Evolutionary conservation across 1,139 yeast species (phyloP).

Genomic region (Scheffersomyces insectosa): DNA sequence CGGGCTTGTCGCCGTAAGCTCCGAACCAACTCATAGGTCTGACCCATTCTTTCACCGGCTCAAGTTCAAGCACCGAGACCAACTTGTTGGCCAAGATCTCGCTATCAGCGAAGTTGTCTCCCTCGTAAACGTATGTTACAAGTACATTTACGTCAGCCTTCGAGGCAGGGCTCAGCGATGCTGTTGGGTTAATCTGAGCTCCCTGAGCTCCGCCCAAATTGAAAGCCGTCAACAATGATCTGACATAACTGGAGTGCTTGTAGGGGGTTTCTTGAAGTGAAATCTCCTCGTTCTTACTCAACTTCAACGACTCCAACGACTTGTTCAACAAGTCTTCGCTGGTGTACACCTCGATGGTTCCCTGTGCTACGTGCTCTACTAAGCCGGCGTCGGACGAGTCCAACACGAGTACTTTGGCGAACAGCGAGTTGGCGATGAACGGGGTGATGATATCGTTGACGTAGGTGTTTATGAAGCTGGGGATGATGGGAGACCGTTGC

Average conservation of each 20-base stretch:
- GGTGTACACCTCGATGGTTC: conserved; percentile 32
- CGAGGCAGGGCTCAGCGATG: conserved; percentile 3
- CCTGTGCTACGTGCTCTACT: conserved; percentile 24
- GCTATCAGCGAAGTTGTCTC: conserved; percentile 83
- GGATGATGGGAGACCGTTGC: conserved; percentile 81
- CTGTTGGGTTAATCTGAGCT: conserved; percentile 1
- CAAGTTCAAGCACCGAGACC: conserved; percentile 28
- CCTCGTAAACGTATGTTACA: conserved; percentile 74
- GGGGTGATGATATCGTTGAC: conserved; percentile 55
- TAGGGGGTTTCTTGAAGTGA: conserved; percentile 10
- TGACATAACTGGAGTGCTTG: conserved; percentile 12
- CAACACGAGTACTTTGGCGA: conserved; percentile 54
- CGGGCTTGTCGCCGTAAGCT: conserved; percentile 71
- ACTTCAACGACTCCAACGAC: conserved; percentile 32
- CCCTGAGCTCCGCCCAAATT: conserved; percentile 1
- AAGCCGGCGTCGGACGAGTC: conserved; percentile 75
- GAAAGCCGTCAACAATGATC: conserved; percentile 5
- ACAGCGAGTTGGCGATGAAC: conserved; percentile 38
- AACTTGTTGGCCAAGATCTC: conserved; percentile 48
- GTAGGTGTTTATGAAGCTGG: conserved; percentile 57
- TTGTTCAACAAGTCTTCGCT: conserved; percentile 34
- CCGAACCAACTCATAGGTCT: conserved; percentile 83
- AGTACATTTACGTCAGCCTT: conserved; percentile 23
- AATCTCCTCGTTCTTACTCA: conserved; percentile 10
- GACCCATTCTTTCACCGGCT: conserved; percentile 29